Conservation (phyloP, 2,329 filamentous ascomycete species). For the Didymella pomorum region DNA sequence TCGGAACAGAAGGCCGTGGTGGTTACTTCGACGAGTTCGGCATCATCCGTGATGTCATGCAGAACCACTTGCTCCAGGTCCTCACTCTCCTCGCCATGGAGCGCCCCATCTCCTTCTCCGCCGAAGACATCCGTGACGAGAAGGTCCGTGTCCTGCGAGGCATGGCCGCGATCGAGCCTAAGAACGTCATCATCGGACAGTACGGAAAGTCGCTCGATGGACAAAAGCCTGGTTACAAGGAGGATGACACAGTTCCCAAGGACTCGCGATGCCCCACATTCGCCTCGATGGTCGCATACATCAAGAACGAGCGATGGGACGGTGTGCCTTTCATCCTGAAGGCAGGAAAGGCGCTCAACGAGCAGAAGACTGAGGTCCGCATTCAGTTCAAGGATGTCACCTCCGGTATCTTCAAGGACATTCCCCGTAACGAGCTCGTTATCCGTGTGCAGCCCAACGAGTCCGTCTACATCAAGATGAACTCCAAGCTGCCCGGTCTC, state of each 20-base stretch:
- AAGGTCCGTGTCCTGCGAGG: conserved; percentile 95
- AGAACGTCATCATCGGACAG: conserved; percentile 99
- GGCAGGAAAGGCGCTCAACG: conserved; percentile 97
- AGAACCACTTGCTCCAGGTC: conserved; percentile 97
- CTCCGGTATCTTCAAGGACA: conserved; percentile 99
- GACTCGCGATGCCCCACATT: conserved; percentile 98
- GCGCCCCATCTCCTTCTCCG: conserved; percentile 95
- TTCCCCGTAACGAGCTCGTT: conserved; percentile 97
- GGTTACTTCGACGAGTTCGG: conserved; percentile 99
- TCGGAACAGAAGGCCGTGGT: conserved; percentile 95
- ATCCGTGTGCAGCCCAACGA: conserved; percentile 99
- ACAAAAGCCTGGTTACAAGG: conserved; percentile 96
- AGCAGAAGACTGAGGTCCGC: conserved; percentile 99
- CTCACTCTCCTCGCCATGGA: conserved; percentile 98
- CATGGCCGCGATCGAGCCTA: conserved; percentile 94
- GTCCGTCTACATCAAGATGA: conserved; percentile 99
- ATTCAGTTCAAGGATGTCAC: conserved; percentile 99
- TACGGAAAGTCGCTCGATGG: conserved; percentile 97
- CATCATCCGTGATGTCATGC: conserved; percentile 99
- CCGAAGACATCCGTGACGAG: conserved; percentile 98
- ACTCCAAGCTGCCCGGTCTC: conserved; percentile 96
- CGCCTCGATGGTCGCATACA: conserved; percentile 95
- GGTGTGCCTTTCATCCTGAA: conserved; percentile 99
- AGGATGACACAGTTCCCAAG: conserved; percentile 97
- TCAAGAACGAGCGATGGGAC: conserved; percentile 99